These are phyloP conservation scores for Leptographium wingfieldii DNA, from an alignment of 2,329 filamentous ascomycete species.

Conservation along the genomic window DNA sequence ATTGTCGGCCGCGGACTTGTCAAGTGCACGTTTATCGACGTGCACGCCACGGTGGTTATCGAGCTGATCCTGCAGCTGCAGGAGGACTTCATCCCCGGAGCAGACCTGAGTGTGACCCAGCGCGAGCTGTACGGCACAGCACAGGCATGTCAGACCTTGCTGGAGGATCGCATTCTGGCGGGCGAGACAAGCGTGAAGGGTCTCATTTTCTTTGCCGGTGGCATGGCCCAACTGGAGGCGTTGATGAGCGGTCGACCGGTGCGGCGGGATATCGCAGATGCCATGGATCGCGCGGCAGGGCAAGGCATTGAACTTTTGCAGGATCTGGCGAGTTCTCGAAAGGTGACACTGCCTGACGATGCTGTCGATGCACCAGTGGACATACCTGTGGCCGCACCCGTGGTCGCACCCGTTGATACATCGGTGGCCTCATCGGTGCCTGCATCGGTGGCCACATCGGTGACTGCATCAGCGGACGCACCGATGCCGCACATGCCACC, in stretches of 20 bases:
- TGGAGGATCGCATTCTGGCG: constrained; percentile 8
- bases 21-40: constrained; percentile 12
- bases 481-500: not conserved
- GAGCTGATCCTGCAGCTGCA: constrained; percentile 13
- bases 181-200: constrained; percentile 15
- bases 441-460: too few species aligned
- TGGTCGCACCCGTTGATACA: too few species aligned
- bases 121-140: constrained; percentile 11
- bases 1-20: constrained; percentile 11
- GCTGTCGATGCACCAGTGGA: not conserved
- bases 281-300: not conserved
- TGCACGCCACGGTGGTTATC: constrained; percentile 7
- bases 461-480: not conserved
- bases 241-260: constrained; percentile 6
- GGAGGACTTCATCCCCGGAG: constrained; percentile 8
- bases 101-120: constrained; percentile 10
- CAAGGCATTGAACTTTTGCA: constrained; percentile 1
- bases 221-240: constrained; percentile 11
- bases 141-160: not conserved
- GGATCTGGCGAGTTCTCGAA: not conserved
- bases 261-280: constrained; percentile 4
- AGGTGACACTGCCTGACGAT: constrained; percentile 4
- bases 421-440: too few species aligned
- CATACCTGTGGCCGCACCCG: too few species aligned
- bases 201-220: constrained; percentile 8